Conservation (phyloP, 768 basidiomycete genomes). For the Hortiboletus campestris region DNA sequence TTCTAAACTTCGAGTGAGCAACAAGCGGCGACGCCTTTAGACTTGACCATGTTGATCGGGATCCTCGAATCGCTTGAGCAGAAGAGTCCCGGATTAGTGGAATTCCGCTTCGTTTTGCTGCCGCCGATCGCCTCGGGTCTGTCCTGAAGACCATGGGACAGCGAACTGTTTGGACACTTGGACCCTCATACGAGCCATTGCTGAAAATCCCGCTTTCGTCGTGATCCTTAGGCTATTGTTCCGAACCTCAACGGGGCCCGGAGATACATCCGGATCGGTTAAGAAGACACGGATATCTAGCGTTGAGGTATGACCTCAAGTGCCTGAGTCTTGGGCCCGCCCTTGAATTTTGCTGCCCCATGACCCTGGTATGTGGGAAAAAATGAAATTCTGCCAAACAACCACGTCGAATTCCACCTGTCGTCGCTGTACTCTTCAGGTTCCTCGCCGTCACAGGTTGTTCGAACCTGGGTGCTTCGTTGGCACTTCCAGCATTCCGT, state of each 20-base stretch:
- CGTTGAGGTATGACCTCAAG: constrained; percentile 19
- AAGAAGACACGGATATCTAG: not conserved
- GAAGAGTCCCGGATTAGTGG: constrained; percentile 13
- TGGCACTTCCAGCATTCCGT: constrained; percentile 7
- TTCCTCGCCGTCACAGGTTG: not conserved
- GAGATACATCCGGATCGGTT: not conserved
- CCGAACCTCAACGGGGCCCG: not conserved
- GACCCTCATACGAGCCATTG: not conserved
- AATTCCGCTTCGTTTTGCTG: constrained; percentile 21
- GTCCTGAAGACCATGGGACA: not conserved
- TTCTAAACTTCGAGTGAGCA: constrained; percentile 12
- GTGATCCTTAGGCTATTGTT: not conserved
- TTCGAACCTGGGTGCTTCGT: constrained; percentile 6
- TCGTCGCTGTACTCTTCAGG: not conserved
- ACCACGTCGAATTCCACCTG: not conserved
- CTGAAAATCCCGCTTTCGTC: not conserved
- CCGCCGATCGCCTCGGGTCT: constrained; percentile 18
- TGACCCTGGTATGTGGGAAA: not conserved
- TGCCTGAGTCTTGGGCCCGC: constrained; percentile 12
- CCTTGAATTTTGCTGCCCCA: not conserved
- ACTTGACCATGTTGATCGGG: constrained; percentile 25
- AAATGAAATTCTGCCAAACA: constrained; percentile 5
- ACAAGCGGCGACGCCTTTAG: constrained; percentile 30
- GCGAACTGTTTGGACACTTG: not conserved
- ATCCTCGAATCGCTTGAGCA: constrained; percentile 30